phyloP scores from a whole-genome alignment of 202 grass and related monocot species.

The Saccharum hybrid region DNA sequence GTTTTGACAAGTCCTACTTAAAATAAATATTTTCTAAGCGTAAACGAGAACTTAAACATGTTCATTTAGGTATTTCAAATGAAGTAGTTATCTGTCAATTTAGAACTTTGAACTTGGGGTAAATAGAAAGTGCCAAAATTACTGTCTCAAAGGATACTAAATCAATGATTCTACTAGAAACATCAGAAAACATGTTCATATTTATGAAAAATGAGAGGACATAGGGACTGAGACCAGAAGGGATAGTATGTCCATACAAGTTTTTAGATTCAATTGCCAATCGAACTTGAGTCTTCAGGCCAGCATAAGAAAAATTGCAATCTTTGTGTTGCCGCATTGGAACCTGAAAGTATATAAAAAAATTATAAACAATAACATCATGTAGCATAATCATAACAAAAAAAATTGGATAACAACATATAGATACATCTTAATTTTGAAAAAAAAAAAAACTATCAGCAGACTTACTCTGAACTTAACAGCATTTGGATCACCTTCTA shows the following conservation, averaged over 20 bases:
- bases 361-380: conserved; percentile 38
- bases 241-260: conserved; percentile 54
- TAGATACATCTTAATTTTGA: conserved; percentile 7
- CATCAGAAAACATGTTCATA: conserved; percentile 30
- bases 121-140: conserved; percentile 17
- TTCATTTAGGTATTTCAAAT: conserved; percentile 8
- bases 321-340: conserved; percentile 98
- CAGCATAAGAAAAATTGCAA: conserved; percentile 99
- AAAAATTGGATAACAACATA: conserved; percentile 24
- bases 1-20: conserved; percentile 17
- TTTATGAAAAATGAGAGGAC: conserved; percentile 1
- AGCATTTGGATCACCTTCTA: conserved; percentile 72
- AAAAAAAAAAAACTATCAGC: conserved; percentile 24
- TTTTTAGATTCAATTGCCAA: conserved; percentile 83
- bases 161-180: conserved; percentile 11
- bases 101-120: conserved; percentile 31
- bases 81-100: conserved; percentile 16
- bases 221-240: conserved; percentile 1
- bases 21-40: not conserved
- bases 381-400: conserved; percentile 14
- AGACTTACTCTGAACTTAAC: conserved; percentile 91
- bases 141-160: conserved; percentile 14
- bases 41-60: not conserved
- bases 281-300: conserved; percentile 97
- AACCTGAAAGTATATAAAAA: conserved; percentile 58